Base-by-base conservation (phyloP, 2,329 filamentous ascomycete genomes). In the Cadophora sp. region DNA sequence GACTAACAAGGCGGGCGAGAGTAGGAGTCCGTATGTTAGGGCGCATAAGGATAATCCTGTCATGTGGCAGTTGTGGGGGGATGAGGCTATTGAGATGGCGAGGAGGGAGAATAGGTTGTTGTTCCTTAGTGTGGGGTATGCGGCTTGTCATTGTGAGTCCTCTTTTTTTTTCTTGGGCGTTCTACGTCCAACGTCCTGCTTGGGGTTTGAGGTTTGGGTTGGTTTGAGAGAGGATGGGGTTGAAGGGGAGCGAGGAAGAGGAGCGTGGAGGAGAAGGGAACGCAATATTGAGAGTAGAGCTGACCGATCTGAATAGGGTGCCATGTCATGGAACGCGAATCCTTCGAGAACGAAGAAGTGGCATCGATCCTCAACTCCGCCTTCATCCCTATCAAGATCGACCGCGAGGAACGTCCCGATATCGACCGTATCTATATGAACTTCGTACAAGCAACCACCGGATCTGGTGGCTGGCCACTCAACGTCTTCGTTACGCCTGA, bases 351-450 rank as follows among this genome's bases (percentile, higher is more conserved):
- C 72, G 83, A 87, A 1, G 89, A 93, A 70, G 90, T 97, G 68
- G 94, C 96, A 18, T 81, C 87, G 27, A 84, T 97, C 66, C 84
- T 99, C 43, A 99, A 98, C 81, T 84, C 90, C 68, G 87, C 88
- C 66, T 99, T 98, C 78, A 88, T 99, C 53, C 95, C 96, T 4
- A 89, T 98, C 78, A 91, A 97, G 74, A 87, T 98, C 75, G 96
- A 99, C 79, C 89, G 94, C 68, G 96, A 99, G 80, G 93, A 97
- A 80, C 89, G 95, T 30, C 95, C 95, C 9, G 94, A 98, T 76
- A 89, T 98, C 71, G 96, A 99, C 76, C 89, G 92, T 69, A 94
- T 98, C 71, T 98, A 98, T 79, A 97, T 97, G 93, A 97, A 97
- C 81, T 99, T 97, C 79, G 91, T 97, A 48, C 94, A 97, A 78